A percentile compares a stretch with the other conserved stretches of the same genome.
Evolutionary conservation across 257 asterid species (phyloP).

Genomic region (Scutellaria baicalensis): DNA sequence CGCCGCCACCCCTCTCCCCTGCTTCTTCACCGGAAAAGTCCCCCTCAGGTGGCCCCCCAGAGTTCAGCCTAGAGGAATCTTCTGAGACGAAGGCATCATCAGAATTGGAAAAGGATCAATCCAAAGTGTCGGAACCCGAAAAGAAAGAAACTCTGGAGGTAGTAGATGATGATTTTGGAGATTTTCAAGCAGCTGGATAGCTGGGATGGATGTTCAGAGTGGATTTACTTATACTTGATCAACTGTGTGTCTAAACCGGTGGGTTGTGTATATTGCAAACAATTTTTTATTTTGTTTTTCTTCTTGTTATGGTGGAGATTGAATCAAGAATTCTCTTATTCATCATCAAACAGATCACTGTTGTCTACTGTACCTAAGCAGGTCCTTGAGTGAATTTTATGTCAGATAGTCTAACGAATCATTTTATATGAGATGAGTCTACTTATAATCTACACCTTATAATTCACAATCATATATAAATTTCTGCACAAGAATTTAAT

Average conservation of each 20-base stretch:
- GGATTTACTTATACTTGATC: slow-evolving; percentile 7
- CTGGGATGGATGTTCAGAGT: neutral
- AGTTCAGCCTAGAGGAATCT: slow-evolving; percentile 28
- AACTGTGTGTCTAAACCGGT: neutral
- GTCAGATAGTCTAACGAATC: too few relatives aligned
- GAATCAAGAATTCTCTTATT: too few relatives aligned
- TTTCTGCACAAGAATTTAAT: too few relatives aligned
- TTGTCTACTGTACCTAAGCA: too few relatives aligned
- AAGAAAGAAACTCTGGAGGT: slow-evolving; percentile 31
- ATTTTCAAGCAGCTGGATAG: slow-evolving; percentile 91
- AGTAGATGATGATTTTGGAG: slow-evolving; percentile 90
- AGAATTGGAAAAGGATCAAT: slow-evolving; percentile 15
- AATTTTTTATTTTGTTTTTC: too few relatives aligned
- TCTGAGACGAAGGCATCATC: slow-evolving; percentile 21
- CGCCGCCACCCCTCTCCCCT: slow-evolving; percentile 62
- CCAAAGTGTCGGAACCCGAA: slow-evolving; percentile 25
- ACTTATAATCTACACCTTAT: too few relatives aligned
- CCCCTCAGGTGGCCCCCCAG: slow-evolving; percentile 31
- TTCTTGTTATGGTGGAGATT: too few relatives aligned
- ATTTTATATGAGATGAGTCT: too few relatives aligned
- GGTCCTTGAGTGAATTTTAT: too few relatives aligned
- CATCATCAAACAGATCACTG: too few relatives aligned
- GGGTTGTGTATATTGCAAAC: neutral
- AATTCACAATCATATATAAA: too few relatives aligned
- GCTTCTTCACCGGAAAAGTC: slow-evolving; percentile 32